These are phyloP conservation scores for Metrosideros polymorpha DNA, from an alignment of 441 rosid genomes.

Conservation along the genomic window DNA sequence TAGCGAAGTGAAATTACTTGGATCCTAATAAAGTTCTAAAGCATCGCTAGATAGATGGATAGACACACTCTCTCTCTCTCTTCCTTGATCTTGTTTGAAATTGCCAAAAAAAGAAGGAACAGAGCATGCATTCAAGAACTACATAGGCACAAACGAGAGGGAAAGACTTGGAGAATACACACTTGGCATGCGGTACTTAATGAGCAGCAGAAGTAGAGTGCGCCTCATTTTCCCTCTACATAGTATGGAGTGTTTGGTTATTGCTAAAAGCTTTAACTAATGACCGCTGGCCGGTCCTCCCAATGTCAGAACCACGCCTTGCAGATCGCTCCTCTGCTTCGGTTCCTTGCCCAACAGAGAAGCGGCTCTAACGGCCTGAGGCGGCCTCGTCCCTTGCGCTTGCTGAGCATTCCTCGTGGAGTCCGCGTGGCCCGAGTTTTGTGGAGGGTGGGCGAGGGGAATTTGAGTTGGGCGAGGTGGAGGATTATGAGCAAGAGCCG, in stretches of 20 bases:
- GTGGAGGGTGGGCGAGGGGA: constrained; percentile 10
- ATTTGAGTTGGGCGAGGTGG: constrained; percentile 9
- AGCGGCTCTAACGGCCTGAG: constrained; percentile 4
- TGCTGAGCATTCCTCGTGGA: constrained; percentile 12
- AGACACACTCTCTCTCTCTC: neutral
- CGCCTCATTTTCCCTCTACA: neutral
- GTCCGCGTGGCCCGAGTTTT: constrained; percentile 9
- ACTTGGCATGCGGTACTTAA: neutral
- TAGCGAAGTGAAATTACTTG: too few relatives aligned
- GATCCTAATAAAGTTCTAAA: neutral
- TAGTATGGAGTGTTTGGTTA: neutral
- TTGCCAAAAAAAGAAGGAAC: neutral
- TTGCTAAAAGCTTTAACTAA: neutral
- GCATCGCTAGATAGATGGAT: neutral
- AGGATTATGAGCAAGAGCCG: constrained; percentile 18
- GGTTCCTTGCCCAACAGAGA: constrained; percentile 20
- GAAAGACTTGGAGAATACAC: neutral
- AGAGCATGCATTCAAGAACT: neutral
- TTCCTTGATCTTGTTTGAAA: neutral
- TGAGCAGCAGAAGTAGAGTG: neutral
- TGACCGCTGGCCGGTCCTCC: constrained; percentile 54
- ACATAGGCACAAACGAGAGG: neutral
- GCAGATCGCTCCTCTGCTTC: constrained; percentile 43
- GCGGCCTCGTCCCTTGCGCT: constrained; percentile 13
- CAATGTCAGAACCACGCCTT: constrained; percentile 55